These are phyloP conservation scores for Gleditsia sinensis DNA, from an alignment of 306 rosid species.

Conservation along the genomic window DNA sequence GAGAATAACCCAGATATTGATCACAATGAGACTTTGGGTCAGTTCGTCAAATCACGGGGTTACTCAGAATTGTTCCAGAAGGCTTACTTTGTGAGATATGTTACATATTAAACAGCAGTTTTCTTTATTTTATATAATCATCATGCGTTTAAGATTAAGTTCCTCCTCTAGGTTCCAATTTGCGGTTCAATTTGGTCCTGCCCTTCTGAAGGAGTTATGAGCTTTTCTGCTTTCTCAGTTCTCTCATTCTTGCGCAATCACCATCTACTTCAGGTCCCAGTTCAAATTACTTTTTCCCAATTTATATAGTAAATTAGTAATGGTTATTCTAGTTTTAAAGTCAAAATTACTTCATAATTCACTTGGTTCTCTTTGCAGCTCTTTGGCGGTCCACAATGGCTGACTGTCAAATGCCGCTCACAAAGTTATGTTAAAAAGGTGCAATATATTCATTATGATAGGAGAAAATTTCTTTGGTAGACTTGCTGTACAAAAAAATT, in stretches of 20 bases:
- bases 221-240: constrained; percentile 79
- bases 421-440: constrained; percentile 69
- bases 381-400: constrained; percentile 89
- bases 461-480: too few species aligned
- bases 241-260: constrained; percentile 84
- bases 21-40: constrained; percentile 67
- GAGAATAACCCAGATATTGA: constrained; percentile 72
- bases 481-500: too few species aligned
- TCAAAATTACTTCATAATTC: constrained; percentile 21
- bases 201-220: constrained; percentile 69
- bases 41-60: constrained; percentile 64
- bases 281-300: background rate
- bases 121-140: background rate
- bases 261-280: constrained; percentile 73
- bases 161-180: constrained; percentile 56
- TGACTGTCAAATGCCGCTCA: constrained; percentile 77
- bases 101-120: background rate
- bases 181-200: constrained; percentile 92
- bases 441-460: constrained; percentile 5
- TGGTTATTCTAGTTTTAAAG: background rate
- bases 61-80: constrained; percentile 77
- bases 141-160: background rate
- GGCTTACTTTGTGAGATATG: constrained; percentile 73
- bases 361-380: constrained; percentile 49
- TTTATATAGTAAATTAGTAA: background rate